Percentiles rank a stretch among this genome's conserved stretches.
These are phyloP conservation scores for Pleurotus ostreatus DNA, from an alignment of 768 basidiomycete genomes.

Conservation along the genomic window DNA sequence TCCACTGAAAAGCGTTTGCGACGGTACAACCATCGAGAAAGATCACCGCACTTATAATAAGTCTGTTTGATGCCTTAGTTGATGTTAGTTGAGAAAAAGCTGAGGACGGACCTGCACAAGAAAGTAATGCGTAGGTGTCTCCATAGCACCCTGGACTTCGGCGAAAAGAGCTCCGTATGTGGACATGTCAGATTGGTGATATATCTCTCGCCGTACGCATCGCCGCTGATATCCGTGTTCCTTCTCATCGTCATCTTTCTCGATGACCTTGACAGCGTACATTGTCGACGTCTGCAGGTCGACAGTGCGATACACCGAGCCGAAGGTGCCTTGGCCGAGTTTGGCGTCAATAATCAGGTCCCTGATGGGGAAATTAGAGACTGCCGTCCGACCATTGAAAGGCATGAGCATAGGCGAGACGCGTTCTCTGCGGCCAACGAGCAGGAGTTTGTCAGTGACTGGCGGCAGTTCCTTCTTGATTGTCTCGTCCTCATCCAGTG, in stretches of 20 bases:
- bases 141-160: background rate
- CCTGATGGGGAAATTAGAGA: background rate
- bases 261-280: background rate
- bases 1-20: background rate
- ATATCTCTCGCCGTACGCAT: background rate
- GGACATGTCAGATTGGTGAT: background rate
- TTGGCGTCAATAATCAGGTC: background rate
- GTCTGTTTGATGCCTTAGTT: background rate
- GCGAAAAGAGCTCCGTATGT: background rate
- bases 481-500: background rate
- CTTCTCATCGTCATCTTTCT: background rate
- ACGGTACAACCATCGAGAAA: background rate
- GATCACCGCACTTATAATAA: background rate
- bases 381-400: background rate
- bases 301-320: background rate
- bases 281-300: background rate
- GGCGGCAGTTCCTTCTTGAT: background rate
- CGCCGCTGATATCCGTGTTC: background rate
- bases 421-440: background rate
- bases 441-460: background rate
- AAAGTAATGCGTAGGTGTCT: background rate
- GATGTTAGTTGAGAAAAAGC: background rate
- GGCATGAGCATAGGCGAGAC: background rate
- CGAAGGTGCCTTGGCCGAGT: conserved; percentile 3
- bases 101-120: background rate